Percentiles rank a stretch among this genome's conserved stretches.
phyloP scores from a whole-genome alignment of 768 basidiomycete genomes.

The Tulasnella sp. region DNA sequence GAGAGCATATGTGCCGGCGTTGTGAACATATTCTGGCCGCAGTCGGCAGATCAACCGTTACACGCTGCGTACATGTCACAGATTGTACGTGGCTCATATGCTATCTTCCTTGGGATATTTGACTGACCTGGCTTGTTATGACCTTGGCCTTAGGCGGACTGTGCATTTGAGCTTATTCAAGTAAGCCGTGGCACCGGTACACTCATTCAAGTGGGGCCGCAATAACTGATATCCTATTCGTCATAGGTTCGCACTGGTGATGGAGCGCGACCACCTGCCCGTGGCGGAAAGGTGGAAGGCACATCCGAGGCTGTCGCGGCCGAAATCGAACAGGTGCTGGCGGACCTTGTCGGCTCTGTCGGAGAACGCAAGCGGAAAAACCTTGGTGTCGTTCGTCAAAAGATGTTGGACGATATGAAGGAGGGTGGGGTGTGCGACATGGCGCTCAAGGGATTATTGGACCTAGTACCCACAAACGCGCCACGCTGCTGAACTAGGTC shows the following conservation, averaged over 20 bases:
- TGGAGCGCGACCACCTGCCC: conserved; percentile 2
- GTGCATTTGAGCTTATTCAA: conserved; percentile 5
- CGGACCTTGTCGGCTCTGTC: background rate
- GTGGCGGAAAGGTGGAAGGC: background rate
- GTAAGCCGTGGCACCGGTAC: background rate
- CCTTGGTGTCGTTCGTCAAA: background rate
- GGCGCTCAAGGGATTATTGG: background rate
- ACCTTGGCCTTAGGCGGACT: background rate
- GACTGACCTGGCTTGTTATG: background rate
- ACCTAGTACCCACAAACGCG: too few relatives aligned
- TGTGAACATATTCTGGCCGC: conserved; percentile 6
- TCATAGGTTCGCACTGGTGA: background rate
- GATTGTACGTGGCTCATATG: background rate
- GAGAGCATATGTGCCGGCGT: too few relatives aligned
- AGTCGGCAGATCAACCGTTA: conserved; percentile 1
- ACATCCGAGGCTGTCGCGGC: background rate
- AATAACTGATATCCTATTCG: background rate
- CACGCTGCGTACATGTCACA: conserved; percentile 8
- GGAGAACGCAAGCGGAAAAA: conserved; percentile 4
- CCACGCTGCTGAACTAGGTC: too few relatives aligned
- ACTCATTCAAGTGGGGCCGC: too few relatives aligned
- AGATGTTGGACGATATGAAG: background rate
- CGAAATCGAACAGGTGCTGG: background rate
- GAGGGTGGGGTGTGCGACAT: background rate
- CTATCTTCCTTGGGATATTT: too few relatives aligned